Base-by-base conservation (phyloP, 768 basidiomycete genomes). In the Lactarius sanguifluus region DNA sequence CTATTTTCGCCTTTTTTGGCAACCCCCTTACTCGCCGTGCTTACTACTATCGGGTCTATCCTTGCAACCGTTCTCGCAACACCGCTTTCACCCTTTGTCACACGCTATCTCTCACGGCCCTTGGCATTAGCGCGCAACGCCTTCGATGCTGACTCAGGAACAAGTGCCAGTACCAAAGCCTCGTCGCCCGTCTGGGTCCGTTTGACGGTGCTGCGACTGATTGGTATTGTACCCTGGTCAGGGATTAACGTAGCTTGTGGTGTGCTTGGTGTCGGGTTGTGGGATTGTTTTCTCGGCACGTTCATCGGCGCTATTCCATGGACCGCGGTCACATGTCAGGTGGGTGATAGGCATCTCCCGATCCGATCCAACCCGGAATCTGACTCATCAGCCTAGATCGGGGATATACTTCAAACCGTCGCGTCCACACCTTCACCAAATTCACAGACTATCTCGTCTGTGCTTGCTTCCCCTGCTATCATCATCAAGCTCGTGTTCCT, bases 211-310 rank as follows among this genome's bases (percentile, higher is more conserved):
- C 84, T 98, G 69, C 86, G 96, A 58, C 86, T 96, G 65, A 85
- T 96, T 72, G 96, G 96, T 23, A 86, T 98, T 62, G 93, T 97
- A 4, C 96, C 96, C 6, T 98, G 96, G 96, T 93, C 92, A 64
- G 94, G 93, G 66, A 94, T 98, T 81, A 98, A 98, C 76, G 91
- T 98, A 65, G 95, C 95, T 55, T 96, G 91, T 76, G 95, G 95
- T 60, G 93, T 96, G 32, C 92, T 91, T 71, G 90, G 91, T 40
- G 93, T 98, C 18, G 79, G 86, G 9, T 73, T 92, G 58, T 74
- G 79, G 64, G 90, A 94, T 75, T 94, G 92, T 73, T 80, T 88
- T 73, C 78, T 94, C 59, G 92, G 91, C 43, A 83, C 88, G 7
- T 93, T 94, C 78, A 92, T 94, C 63, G 92, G 92, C 2, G 84